phyloP scores from a whole-genome alignment of 2,329 filamentous ascomycete species.

The Macrophomina pseudophaseolina region DNA sequence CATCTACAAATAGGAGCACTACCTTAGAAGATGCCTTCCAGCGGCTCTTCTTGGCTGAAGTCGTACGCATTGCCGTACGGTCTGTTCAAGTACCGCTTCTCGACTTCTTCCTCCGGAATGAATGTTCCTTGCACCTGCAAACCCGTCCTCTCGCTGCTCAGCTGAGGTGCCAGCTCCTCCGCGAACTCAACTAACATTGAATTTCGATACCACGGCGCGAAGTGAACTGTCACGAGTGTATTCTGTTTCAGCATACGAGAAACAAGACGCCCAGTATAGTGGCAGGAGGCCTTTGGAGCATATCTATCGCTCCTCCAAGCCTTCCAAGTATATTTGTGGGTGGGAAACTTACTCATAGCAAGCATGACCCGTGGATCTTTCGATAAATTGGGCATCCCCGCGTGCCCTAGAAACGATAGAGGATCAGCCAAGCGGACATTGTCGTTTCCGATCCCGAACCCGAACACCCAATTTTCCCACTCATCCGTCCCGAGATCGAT shows the following conservation, averaged over 20 bases:
- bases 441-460: not conserved
- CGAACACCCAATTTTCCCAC: not conserved
- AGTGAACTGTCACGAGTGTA: slow-evolving; percentile 51
- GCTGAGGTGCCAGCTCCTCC: slow-evolving; percentile 53
- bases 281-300: not conserved
- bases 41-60: slow-evolving; percentile 56
- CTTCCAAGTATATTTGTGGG: too few relatives aligned
- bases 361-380: slow-evolving; percentile 40
- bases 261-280: not conserved
- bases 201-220: slow-evolving; percentile 65
- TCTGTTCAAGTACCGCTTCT: slow-evolving; percentile 58
- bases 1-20: not conserved
- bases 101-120: slow-evolving; percentile 49
- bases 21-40: slow-evolving; percentile 35
- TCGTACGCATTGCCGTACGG: slow-evolving; percentile 68
- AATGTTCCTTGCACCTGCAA: slow-evolving; percentile 60
- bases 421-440: not conserved
- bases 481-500: not conserved
- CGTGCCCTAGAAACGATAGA: slow-evolving; percentile 54
- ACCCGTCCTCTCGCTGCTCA: slow-evolving; percentile 48
- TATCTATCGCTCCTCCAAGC: not conserved
- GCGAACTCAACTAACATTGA: slow-evolving; percentile 61
- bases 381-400: slow-evolving; percentile 64
- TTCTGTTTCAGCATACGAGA: slow-evolving; percentile 2
- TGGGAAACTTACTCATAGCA: slow-evolving; percentile 29